A percentile compares a stretch with the other conserved stretches of the same genome.
phyloP scores from a whole-genome alignment of 768 basidiomycete genomes.

The Chalciporus piperatus region DNA sequence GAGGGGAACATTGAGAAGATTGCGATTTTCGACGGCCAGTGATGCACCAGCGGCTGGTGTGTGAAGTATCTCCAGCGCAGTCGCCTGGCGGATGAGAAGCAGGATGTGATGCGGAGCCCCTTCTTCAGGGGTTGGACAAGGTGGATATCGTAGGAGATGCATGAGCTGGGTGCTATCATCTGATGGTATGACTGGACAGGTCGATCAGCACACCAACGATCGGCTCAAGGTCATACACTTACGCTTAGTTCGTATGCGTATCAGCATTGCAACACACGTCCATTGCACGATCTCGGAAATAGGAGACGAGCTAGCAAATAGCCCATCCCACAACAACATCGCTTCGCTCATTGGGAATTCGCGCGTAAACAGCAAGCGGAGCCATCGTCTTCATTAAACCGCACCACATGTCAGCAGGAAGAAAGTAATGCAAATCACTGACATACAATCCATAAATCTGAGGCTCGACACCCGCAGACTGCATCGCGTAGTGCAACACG shows the following conservation, averaged over 20 bases:
- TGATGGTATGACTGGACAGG: constrained; percentile 66
- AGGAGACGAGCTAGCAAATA: constrained; percentile 81
- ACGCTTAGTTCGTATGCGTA: constrained; percentile 90
- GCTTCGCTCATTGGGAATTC: constrained; percentile 82
- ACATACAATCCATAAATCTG: constrained; percentile 95
- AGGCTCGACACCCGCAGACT: constrained; percentile 83
- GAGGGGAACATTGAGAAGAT: constrained; percentile 66
- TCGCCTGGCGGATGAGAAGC: constrained; percentile 81
- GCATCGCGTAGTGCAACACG: constrained; percentile 68
- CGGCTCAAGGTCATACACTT: constrained; percentile 28
- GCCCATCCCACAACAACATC: constrained; percentile 91
- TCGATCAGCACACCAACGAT: constrained; percentile 12
- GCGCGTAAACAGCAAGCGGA: constrained; percentile 88
- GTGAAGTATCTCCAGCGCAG: constrained; percentile 72
- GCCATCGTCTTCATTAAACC: constrained; percentile 68
- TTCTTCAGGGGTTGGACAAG: constrained; percentile 32
- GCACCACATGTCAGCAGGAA: constrained; percentile 11
- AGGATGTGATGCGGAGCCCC: constrained; percentile 53
- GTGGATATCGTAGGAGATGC: constrained; percentile 81
- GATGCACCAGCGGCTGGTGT: constrained; percentile 74
- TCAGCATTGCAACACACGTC: constrained; percentile 92
- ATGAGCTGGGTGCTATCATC: constrained; percentile 89
- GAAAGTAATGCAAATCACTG: constrained; percentile 5
- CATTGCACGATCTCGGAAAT: constrained; percentile 76
- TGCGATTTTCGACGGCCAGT: constrained; percentile 78